Percentiles rank a stretch among this genome's conserved stretches.
phyloP scores from a whole-genome alignment of 805 yeast genomes.

The Hanseniaspora nectarophila region DNA sequence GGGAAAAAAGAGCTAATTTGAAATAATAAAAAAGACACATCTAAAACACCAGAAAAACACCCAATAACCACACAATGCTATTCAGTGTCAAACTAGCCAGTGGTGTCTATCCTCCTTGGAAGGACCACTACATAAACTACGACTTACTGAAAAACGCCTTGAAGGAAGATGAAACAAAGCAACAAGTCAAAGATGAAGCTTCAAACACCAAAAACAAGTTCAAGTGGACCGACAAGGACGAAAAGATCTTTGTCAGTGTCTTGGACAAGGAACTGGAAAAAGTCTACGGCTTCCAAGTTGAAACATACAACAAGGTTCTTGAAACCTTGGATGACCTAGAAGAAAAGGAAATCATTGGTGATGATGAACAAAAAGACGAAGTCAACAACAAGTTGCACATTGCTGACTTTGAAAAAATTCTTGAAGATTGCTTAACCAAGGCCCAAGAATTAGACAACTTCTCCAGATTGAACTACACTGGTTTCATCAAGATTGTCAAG shows the following conservation, averaged over 20 bases:
- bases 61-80: conserved; percentile 40
- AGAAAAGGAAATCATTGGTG: conserved; percentile 17
- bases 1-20: background rate
- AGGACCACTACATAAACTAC: conserved; percentile 54
- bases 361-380: conserved; percentile 35
- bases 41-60: no score
- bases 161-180: conserved; percentile 49
- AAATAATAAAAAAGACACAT: no score
- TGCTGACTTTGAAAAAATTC: conserved; percentile 46
- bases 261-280: conserved; percentile 63
- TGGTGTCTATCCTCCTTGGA: conserved; percentile 86
- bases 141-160: conserved; percentile 52
- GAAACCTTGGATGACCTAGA: conserved; percentile 56
- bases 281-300: conserved; percentile 59
- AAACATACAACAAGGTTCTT: conserved; percentile 58
- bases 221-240: conserved; percentile 60
- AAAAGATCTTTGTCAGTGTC: conserved; percentile 51
- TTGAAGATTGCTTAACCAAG: conserved; percentile 61
- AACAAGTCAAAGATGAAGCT: conserved; percentile 18
- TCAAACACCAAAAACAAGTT: conserved; percentile 17
- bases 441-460: conserved; percentile 84
- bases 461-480: conserved; percentile 85
- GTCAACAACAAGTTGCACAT: conserved; percentile 40
- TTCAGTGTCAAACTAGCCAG: conserved; percentile 74
- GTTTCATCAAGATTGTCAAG: conserved; percentile 86